These are phyloP conservation scores for Lineolata rhizophorae DNA, from an alignment of 495 filamentous ascomycete genomes.

Conservation along the genomic window DNA sequence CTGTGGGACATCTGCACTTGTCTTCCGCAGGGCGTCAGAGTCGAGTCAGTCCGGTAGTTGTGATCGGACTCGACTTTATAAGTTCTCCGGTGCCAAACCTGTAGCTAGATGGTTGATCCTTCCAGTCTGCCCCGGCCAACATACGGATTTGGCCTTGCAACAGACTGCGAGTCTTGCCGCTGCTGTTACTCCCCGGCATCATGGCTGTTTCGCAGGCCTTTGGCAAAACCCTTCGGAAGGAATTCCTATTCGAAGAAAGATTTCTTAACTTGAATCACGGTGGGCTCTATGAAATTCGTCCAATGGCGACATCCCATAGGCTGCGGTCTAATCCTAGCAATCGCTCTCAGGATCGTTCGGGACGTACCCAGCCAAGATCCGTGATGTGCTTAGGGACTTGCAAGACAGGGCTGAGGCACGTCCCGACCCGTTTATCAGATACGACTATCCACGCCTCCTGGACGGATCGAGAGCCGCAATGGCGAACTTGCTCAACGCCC, in stretches of 20 bases:
- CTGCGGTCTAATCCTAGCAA: neutral
- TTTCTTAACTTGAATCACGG: conserved; percentile 72
- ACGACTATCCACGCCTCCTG: conserved; percentile 32
- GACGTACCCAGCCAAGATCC: conserved; percentile 40
- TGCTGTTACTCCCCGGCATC: too few relatives aligned
- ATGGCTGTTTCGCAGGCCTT: too few relatives aligned
- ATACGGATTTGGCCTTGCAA: too few relatives aligned
- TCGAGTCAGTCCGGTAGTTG: too few relatives aligned
- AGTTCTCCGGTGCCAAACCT: too few relatives aligned
- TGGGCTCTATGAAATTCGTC: conserved; percentile 14
- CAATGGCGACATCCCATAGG: neutral
- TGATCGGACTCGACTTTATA: too few relatives aligned
- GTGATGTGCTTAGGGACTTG: conserved; percentile 29
- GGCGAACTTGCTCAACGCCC: conserved; percentile 38
- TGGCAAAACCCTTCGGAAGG: conserved; percentile 36
- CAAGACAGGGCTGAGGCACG: conserved; percentile 36
- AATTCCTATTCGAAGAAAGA: conserved; percentile 48
- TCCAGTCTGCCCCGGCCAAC: too few relatives aligned
- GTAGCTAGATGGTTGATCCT: too few relatives aligned
- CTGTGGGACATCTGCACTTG: too few relatives aligned
- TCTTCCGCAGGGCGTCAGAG: too few relatives aligned
- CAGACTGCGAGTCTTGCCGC: too few relatives aligned
- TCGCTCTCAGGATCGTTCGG: conserved; percentile 49
- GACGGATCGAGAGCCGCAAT: conserved; percentile 40
- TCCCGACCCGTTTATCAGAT: conserved; percentile 56